Base-by-base conservation (phyloP, 768 basidiomycete species). In the Boletales sp. region DNA sequence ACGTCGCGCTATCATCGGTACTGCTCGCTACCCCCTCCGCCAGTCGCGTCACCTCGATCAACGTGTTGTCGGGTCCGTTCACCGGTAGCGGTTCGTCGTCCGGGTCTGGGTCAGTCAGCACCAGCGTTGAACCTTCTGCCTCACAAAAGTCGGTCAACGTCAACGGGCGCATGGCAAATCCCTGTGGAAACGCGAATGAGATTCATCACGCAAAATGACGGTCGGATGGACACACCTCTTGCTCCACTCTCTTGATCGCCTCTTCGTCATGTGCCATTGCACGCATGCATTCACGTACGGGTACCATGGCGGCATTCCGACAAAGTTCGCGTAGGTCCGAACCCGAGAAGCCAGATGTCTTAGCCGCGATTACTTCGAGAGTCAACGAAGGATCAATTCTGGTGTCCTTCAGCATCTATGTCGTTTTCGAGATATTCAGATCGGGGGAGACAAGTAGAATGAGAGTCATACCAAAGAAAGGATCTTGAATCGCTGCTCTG, bases 291-390 rank as follows among this genome's bases (percentile, higher is more conserved):
- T 94, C 92, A 25, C 90, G 81, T 18, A 94, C 87, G 6, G 93
- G 91, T 1, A 84, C 80, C 93, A 97, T 95, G 0, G 91, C 94
- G 1, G 95, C 94, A 57, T 84, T 93, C 47, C 95, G 78, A 67
- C 94, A 97, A 13, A 94, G 74, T 70, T 99, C 95, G 58, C 86
- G 82, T 47, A 98, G 70, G 66, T 97, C 95, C 3, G 92, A 93
- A 5, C 95, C 94, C 2, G 93, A 94, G 21, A 83, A 72, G 2
- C 90, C 88, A 18, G 82, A 81, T 1, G 93, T 81, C 31, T 77
- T 74, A 15, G 75, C 69, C 3, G 91, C 93, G 5, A 99, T 78
- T 1, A 63, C 43, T 9, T 75, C 66, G 15, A 94, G 60, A 1
- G 81, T 73, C 63, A 96, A 86, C 3, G 73, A 69, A 0, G 83